These are phyloP conservation scores for Hyphodiscus hymeniophilus DNA, from an alignment of 495 filamentous ascomycete species.

Conservation along the genomic window DNA sequence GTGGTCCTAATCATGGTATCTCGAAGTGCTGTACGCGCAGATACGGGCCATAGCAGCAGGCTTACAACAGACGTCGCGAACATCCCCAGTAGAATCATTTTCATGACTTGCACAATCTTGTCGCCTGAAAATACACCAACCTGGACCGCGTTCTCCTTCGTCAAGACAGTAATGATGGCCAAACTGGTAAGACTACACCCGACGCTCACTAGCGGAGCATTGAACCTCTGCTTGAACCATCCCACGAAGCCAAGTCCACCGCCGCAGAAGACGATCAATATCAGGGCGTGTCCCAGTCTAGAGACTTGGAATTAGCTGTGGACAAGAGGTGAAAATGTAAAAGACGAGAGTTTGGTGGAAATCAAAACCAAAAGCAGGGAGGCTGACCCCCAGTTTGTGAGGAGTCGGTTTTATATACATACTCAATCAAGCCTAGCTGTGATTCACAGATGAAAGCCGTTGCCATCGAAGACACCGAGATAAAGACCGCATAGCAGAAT, in stretches of 20 bases:
- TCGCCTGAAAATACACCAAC: constrained; percentile 67
- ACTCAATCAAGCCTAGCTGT: constrained; percentile 48
- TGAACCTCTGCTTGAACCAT: constrained; percentile 84
- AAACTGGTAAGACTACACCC: constrained; percentile 86
- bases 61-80: constrained; percentile 66
- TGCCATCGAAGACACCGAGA: constrained; percentile 82
- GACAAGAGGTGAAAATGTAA: too few relatives aligned
- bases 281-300: constrained; percentile 58
- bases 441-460: constrained; percentile 68
- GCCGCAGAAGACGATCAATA: constrained; percentile 81
- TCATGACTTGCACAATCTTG: constrained; percentile 81
- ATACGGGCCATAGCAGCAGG: constrained; percentile 70
- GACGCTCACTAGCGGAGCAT: constrained; percentile 82
- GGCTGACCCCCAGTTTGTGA: too few relatives aligned
- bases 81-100: constrained; percentile 86
- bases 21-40: constrained; percentile 67
- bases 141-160: constrained; percentile 85
- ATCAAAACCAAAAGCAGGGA: too few relatives aligned
- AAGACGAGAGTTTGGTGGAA: too few relatives aligned
- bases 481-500: constrained; percentile 71
- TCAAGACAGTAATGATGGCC: constrained; percentile 83
- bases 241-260: constrained; percentile 85
- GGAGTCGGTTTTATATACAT: constrained; percentile 29
- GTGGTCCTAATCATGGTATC: constrained; percentile 69
- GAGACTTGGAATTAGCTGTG: too few relatives aligned